Conservation (phyloP, 352 stramenopile species). For the Phytophthora podocarpi region DNA sequence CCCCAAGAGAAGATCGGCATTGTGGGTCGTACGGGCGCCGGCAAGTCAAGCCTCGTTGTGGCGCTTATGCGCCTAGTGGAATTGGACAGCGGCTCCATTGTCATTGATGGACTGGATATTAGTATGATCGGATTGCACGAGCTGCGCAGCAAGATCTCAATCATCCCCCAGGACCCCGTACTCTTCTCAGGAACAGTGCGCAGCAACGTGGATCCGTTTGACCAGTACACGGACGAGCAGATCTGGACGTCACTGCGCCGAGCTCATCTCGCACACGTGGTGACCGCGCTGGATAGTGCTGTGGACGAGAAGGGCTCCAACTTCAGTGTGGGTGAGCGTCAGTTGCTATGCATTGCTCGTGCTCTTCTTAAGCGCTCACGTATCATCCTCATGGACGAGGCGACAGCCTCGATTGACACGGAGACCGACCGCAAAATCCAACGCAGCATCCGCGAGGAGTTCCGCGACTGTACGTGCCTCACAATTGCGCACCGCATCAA, state of each 20-base stretch:
- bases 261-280: slow-evolving; percentile 76
- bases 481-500: slow-evolving; percentile 98
- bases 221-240: slow-evolving; percentile 86
- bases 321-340: slow-evolving; percentile 95
- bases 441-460: slow-evolving; percentile 92
- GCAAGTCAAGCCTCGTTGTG: slow-evolving; percentile 91
- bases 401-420: slow-evolving; percentile 92
- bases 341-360: slow-evolving; percentile 96
- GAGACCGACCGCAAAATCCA: slow-evolving; percentile 92
- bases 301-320: slow-evolving; percentile 94
- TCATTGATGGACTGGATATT: slow-evolving; percentile 73
- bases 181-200: slow-evolving; percentile 94
- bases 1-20: slow-evolving; percentile 88
- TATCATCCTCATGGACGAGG: slow-evolving; percentile 98
- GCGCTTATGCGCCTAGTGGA: slow-evolving; percentile 93
- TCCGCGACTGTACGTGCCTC: slow-evolving; percentile 92
- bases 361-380: slow-evolving; percentile 91
- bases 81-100: slow-evolving; percentile 65
- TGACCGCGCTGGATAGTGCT: slow-evolving; percentile 47
- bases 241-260: slow-evolving; percentile 87
- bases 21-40: slow-evolving; percentile 85
- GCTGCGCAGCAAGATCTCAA: slow-evolving; percentile 67
- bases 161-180: slow-evolving; percentile 95
- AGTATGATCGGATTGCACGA: slow-evolving; percentile 54
- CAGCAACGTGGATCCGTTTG: slow-evolving; percentile 93